These are phyloP conservation scores for Clitopilus passeckerianus DNA, from an alignment of 768 basidiomycete species.

Conservation along the genomic window DNA sequence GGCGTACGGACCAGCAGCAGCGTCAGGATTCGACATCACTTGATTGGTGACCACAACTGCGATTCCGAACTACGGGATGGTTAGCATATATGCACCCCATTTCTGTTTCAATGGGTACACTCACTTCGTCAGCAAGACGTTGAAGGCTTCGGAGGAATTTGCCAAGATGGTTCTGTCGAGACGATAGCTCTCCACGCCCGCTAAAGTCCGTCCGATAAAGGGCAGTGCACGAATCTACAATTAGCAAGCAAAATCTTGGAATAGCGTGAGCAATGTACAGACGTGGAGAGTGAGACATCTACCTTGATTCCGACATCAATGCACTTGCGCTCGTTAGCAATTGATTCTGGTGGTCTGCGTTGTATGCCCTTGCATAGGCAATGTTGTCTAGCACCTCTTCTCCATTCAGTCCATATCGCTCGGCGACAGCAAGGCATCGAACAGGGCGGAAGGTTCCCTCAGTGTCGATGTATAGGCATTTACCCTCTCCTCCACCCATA, in stretches of 20 bases:
- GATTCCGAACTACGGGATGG: conserved; percentile 74
- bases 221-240: conserved; percentile 95
- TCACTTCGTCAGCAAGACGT: conserved; percentile 92
- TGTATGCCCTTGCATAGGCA: conserved; percentile 97
- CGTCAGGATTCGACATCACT: conserved; percentile 99
- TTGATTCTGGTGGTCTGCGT: conserved; percentile 94
- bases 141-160: conserved; percentile 93
- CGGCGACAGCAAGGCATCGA: conserved; percentile 89
- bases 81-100: conserved; percentile 10
- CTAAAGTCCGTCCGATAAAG: conserved; percentile 94
- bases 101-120: neutral
- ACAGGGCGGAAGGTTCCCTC: conserved; percentile 99
- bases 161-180: conserved; percentile 92
- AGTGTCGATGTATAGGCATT: conserved; percentile 98
- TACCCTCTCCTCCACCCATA: conserved; percentile 99
- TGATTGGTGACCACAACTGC: conserved; percentile 98
- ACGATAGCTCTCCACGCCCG: conserved; percentile 92
- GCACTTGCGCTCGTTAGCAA: conserved; percentile 90
- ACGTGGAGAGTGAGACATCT: conserved; percentile 1
- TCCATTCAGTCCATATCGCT: conserved; percentile 93
- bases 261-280: conserved; percentile 4
- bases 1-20: conserved; percentile 82
- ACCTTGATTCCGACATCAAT: conserved; percentile 99
- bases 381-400: conserved; percentile 99
- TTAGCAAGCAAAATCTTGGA: conserved; percentile 86